Percentiles rank a stretch among this genome's conserved stretches.
These are phyloP conservation scores for Cucurbita argyrosperma DNA, from an alignment of 306 rosid genomes.

Conservation along the genomic window DNA sequence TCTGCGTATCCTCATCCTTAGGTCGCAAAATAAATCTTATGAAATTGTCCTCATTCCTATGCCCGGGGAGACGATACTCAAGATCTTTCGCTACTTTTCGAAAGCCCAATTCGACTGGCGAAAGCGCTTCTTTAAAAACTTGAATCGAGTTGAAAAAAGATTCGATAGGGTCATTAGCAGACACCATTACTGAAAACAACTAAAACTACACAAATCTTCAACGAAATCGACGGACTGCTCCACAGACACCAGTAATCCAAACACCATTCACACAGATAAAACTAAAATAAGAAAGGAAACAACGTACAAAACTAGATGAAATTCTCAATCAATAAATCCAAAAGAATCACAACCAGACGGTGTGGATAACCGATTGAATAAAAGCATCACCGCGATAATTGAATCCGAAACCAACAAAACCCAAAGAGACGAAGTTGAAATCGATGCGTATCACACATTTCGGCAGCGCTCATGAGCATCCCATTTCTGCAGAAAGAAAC, in stretches of 20 bases:
- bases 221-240: slow-evolving; percentile 3
- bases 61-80: slow-evolving; percentile 60
- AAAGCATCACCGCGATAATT: neutral
- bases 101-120: slow-evolving; percentile 63
- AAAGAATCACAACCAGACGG: neutral
- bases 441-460: neutral
- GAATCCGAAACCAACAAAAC: neutral
- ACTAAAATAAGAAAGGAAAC: neutral
- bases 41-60: slow-evolving; percentile 30
- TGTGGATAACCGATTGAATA: neutral
- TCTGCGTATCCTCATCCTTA: slow-evolving; percentile 26
- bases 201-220: neutral
- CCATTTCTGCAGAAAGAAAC: neutral
- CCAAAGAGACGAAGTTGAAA: neutral
- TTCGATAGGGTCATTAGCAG: slow-evolving; percentile 69
- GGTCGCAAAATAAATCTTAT: slow-evolving; percentile 35
- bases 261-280: neutral
- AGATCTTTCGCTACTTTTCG: slow-evolving; percentile 78
- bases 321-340: neutral
- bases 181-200: slow-evolving; percentile 52
- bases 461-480: neutral
- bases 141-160: slow-evolving; percentile 81
- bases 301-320: slow-evolving; percentile 2
- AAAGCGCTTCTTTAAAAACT: slow-evolving; percentile 52
- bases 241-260: slow-evolving; percentile 5